phyloP scores from a whole-genome alignment of 2,329 filamentous ascomycete genomes.

The Aspergillus sp. region DNA sequence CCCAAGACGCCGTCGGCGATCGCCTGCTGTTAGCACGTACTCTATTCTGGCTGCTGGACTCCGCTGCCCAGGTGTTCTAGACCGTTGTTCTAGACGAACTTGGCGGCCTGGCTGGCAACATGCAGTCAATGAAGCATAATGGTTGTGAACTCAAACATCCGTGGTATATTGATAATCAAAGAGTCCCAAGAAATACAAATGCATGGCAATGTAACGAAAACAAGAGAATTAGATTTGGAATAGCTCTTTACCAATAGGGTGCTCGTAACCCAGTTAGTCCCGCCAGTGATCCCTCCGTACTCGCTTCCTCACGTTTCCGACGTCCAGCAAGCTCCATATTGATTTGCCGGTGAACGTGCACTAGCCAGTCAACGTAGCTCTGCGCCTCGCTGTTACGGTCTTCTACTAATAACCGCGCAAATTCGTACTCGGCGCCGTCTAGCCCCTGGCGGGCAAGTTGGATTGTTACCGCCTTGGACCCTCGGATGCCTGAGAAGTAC shows the following conservation, averaged over 20 bases:
- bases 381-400: slow-evolving; percentile 97
- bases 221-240: slow-evolving; percentile 8
- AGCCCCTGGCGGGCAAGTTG: slow-evolving; percentile 90
- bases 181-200: slow-evolving; percentile 11
- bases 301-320: slow-evolving; percentile 47
- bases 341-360: slow-evolving; percentile 89
- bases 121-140: neutral
- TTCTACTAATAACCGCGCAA: slow-evolving; percentile 85
- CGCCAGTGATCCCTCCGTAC: slow-evolving; percentile 43
- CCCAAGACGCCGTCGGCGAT: neutral
- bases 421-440: slow-evolving; percentile 95
- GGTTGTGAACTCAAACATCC: slow-evolving; percentile 2
- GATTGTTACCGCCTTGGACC: slow-evolving; percentile 82
- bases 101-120: neutral
- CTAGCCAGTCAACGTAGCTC: slow-evolving; percentile 97
- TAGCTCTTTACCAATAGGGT: slow-evolving; percentile 42
- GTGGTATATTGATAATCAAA: slow-evolving; percentile 13
- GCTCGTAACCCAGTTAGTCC: slow-evolving; percentile 47
- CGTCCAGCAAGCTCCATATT: slow-evolving; percentile 72
- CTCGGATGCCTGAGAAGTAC: slow-evolving; percentile 75
- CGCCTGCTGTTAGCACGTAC: slow-evolving; percentile 4
- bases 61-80: neutral
- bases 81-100: slow-evolving; percentile 4
- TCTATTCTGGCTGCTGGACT: neutral
- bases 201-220: slow-evolving; percentile 5